Conservation (phyloP, 345 rosid genomes). For the Hypericum androsaemum region DNA sequence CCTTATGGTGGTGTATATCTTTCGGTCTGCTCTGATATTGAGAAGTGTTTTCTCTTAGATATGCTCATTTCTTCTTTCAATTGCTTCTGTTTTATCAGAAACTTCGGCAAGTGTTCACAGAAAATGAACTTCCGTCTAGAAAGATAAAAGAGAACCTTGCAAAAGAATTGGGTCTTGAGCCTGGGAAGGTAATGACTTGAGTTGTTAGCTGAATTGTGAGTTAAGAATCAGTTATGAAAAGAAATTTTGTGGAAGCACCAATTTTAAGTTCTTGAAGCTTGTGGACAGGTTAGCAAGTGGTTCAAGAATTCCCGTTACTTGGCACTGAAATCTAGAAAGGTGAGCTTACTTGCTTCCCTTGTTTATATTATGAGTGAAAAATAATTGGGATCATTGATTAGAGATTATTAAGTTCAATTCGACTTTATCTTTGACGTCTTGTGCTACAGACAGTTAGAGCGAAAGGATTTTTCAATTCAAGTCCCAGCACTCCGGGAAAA, state of each 20-base stretch:
- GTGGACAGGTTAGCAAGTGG: constrained; percentile 87
- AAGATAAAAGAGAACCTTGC: constrained; percentile 63
- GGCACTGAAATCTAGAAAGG: constrained; percentile 82
- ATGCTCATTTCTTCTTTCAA: constrained; percentile 8
- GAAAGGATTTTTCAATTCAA: constrained; percentile 23
- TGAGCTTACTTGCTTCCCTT: constrained; percentile 12
- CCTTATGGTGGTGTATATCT: constrained; percentile 1
- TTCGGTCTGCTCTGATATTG: neutral
- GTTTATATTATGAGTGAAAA: too few relatives aligned
- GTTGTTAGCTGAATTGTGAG: neutral
- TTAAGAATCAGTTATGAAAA: neutral
- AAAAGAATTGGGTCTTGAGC: constrained; percentile 67
- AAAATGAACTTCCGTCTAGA: constrained; percentile 91
- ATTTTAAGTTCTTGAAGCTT: constrained; percentile 6
- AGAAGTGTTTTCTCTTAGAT: neutral
- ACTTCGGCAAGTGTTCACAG: constrained; percentile 81
- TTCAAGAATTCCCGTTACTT: constrained; percentile 86
- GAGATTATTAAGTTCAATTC: neutral
- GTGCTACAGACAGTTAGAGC: constrained; percentile 32
- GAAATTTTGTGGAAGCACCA: neutral
- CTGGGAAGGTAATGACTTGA: constrained; percentile 58
- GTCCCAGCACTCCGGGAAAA: constrained; percentile 22
- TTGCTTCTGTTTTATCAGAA: constrained; percentile 39
- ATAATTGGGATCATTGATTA: too few relatives aligned
- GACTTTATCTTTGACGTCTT: neutral